phyloP scores from a whole-genome alignment of 129 eudicot species.

The Flaveria bidentis region DNA sequence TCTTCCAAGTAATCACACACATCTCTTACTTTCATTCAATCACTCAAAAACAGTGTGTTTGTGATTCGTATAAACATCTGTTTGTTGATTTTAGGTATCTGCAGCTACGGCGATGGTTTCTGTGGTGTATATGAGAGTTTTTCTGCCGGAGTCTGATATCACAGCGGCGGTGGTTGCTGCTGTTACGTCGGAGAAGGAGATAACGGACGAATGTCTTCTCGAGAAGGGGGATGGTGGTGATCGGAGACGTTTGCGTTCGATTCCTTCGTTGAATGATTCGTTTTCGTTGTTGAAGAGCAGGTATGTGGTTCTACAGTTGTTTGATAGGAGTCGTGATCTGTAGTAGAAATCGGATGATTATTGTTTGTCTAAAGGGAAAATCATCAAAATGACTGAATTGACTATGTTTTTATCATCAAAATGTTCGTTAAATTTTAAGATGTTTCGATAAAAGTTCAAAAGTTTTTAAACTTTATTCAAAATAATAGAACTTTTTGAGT shows the following conservation, averaged over 20 bases:
- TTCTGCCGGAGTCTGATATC: slow-evolving; percentile 63
- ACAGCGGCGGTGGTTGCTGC: slow-evolving; percentile 19
- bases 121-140: slow-evolving; percentile 69
- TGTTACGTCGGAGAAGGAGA: slow-evolving; percentile 28
- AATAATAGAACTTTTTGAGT: too few relatives aligned
- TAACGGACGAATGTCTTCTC: slow-evolving; percentile 38
- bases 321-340: not conserved
- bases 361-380: too few relatives aligned
- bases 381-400: too few relatives aligned
- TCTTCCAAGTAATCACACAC: slow-evolving; percentile 52
- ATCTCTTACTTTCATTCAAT: not conserved
- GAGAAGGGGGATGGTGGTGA: slow-evolving; percentile 41
- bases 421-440: too few relatives aligned
- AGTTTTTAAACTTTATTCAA: too few relatives aligned
- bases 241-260: slow-evolving; percentile 36
- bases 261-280: slow-evolving; percentile 55
- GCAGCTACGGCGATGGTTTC: slow-evolving; percentile 57
- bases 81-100: slow-evolving; percentile 49
- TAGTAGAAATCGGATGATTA: not conserved
- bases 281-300: slow-evolving; percentile 62
- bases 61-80: not conserved
- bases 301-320: slow-evolving; percentile 25
- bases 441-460: too few relatives aligned
- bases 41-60: not conserved
- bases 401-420: too few relatives aligned